phyloP scores from a whole-genome alignment of 1,284 basidiomycete species.

The Lentinus polychrous region DNA sequence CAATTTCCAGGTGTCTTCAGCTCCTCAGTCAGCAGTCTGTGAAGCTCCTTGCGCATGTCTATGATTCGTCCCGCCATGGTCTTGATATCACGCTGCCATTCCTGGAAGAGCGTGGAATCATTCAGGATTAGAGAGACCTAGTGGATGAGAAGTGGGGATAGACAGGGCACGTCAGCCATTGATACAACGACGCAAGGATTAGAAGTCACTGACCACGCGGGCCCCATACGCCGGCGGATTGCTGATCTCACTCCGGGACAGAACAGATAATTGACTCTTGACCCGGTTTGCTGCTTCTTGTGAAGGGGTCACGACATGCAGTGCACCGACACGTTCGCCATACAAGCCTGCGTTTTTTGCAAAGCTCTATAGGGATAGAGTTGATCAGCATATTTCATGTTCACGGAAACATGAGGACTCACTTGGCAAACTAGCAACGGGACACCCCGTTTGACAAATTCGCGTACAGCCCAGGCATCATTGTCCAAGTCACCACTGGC shows the following conservation, averaged over 20 bases:
- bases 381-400: neutral
- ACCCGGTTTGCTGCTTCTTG: conserved; percentile 66
- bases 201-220: conserved; percentile 55
- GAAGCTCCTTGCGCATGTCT: conserved; percentile 80
- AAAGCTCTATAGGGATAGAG: conserved; percentile 59
- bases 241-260: conserved; percentile 89
- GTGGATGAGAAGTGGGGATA: neutral
- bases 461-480: conserved; percentile 70
- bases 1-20: conserved; percentile 89
- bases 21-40: conserved; percentile 73
- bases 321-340: conserved; percentile 82
- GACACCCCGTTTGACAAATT: conserved; percentile 71
- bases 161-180: neutral
- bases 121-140: conserved; percentile 82
- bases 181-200: conserved; percentile 1
- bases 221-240: conserved; percentile 91
- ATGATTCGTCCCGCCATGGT: conserved; percentile 93
- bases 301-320: conserved; percentile 65
- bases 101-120: conserved; percentile 61
- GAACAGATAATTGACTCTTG: conserved; percentile 79
- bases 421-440: conserved; percentile 87
- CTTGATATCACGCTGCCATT: conserved; percentile 87
- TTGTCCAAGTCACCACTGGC: conserved; percentile 78
- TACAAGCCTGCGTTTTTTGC: conserved; percentile 96
- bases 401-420: conserved; percentile 9